A percentile compares a stretch with the other conserved stretches of the same genome.
These are phyloP conservation scores for Annona squamosa DNA, from an alignment of 164 flowering plant genomes.

Conservation along the genomic window DNA sequence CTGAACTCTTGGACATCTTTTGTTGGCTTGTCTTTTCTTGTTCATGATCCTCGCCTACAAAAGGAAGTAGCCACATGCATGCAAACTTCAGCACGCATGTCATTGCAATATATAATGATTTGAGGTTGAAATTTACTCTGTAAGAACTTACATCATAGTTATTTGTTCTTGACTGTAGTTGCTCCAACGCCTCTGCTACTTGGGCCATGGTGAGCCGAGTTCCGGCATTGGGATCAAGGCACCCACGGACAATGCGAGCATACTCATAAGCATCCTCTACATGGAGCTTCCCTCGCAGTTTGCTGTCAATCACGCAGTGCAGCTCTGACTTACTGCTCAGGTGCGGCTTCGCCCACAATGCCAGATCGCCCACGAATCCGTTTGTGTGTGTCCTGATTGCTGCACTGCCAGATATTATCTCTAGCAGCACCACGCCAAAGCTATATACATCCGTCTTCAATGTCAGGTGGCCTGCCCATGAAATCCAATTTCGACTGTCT, in stretches of 20 bases:
- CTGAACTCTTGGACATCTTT: too few species aligned
- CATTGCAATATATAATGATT: too few species aligned
- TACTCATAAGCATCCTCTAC: slow-evolving; percentile 16
- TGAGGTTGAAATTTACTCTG: too few species aligned
- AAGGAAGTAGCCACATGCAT: too few species aligned
- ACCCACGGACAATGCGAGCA: slow-evolving; percentile 12
- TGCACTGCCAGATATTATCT: slow-evolving; percentile 13
- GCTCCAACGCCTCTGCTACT: slow-evolving; percentile 10
- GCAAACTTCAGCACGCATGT: too few species aligned
- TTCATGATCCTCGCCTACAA: too few species aligned
- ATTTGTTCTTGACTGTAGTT: background rate
- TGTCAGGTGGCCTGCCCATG: slow-evolving; percentile 19
- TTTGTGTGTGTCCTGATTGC: slow-evolving; percentile 11
- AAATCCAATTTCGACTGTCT: background rate
- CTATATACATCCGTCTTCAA: slow-evolving; percentile 21
- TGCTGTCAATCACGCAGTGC: background rate
- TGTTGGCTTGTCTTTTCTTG: too few species aligned
- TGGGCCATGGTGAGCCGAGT: slow-evolving; percentile 16
- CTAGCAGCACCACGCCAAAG: slow-evolving; percentile 24
- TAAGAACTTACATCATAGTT: background rate
- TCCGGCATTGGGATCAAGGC: slow-evolving; percentile 9
- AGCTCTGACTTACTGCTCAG: background rate
- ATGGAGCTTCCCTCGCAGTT: background rate
- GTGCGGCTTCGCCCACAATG: slow-evolving; percentile 4
- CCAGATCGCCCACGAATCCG: slow-evolving; percentile 8